Base-by-base conservation (phyloP, 1,139 yeast species). In the Candida freyschussii region DNA sequence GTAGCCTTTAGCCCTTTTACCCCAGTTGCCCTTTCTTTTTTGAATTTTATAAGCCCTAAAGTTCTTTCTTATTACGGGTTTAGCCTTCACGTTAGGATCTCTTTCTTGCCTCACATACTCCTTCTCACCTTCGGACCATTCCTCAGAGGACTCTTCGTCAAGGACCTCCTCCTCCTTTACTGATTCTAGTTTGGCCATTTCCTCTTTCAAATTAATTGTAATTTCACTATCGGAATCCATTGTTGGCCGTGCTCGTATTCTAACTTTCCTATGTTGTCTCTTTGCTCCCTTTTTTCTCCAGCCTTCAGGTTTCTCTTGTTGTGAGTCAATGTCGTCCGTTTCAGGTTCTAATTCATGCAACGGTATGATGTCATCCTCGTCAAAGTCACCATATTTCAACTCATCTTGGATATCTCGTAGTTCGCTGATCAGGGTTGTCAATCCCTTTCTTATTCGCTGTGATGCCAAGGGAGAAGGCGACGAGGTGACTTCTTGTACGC, bases 221-320 rank as follows among this genome's bases (percentile, higher is more conserved):
- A 40, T 33, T 28, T 36, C 32, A 17, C 29, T 35, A 24, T 36
- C 43, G 7, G 26, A 27, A 5, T 45, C 47, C 2, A 26, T 23
- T 2, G 13, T 19, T 5, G 53, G 50, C 9, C 65, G 50, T 1
- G 78, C 75, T 39, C 67, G 70, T 55, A 78, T 67, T 38, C 70
- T 72, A 53, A 73, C 75, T 37, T 80, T 63, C 43, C 80, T 63
- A 0, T 86, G 78, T 4, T 77, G 71, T 50, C 89, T 61, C 59
- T 79, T 80, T 60, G 57, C 64, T 56, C 62, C 63, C 37, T 62
- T 60, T 48, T 56, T 62, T 37, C 40, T 42, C 36, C 47, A 45
- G 5, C 36, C 30, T 13, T 27, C 20, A 22, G 30, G 21, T 26
- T 38, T 34, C 10, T 31, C 45, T 7, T 42, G 50, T 9, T 15